These are phyloP conservation scores for Fusarium brevicatenulatum DNA, from an alignment of 2,329 filamentous ascomycete genomes.

Conservation along the genomic window DNA sequence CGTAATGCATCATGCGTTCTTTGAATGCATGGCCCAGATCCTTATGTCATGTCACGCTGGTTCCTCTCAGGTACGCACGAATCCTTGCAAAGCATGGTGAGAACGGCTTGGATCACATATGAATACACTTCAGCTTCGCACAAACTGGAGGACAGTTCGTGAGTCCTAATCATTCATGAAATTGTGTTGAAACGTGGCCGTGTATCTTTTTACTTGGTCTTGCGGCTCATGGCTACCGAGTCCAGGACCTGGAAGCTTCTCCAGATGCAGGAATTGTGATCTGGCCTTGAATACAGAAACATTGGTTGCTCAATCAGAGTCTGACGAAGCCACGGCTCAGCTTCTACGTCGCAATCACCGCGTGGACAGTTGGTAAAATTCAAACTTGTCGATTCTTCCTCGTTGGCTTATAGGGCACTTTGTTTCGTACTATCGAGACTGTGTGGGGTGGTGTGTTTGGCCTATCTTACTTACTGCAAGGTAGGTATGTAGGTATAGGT, in stretches of 20 bases:
- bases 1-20: background rate
- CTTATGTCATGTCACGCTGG: background rate
- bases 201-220: background rate
- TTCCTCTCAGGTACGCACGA: background rate
- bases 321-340: background rate
- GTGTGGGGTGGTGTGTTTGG: conserved; percentile 18
- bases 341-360: background rate
- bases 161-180: too few relatives aligned
- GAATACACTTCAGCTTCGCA: background rate
- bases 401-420: background rate
- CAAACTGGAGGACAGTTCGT: background rate
- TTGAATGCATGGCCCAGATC: background rate
- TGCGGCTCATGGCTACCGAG: background rate
- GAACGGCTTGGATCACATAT: background rate
- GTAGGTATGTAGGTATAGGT: background rate
- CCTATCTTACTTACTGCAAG: background rate
- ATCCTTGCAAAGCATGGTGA: background rate
- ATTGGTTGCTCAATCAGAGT: background rate
- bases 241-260: background rate
- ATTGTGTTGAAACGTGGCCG: background rate
- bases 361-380: conserved; percentile 34
- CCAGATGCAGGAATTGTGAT: background rate
- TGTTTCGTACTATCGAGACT: background rate
- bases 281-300: background rate
- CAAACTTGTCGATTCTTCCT: conserved; percentile 30